These are phyloP conservation scores for Cucurbita ficifolia DNA, from an alignment of 306 rosid genomes.

Conservation along the genomic window DNA sequence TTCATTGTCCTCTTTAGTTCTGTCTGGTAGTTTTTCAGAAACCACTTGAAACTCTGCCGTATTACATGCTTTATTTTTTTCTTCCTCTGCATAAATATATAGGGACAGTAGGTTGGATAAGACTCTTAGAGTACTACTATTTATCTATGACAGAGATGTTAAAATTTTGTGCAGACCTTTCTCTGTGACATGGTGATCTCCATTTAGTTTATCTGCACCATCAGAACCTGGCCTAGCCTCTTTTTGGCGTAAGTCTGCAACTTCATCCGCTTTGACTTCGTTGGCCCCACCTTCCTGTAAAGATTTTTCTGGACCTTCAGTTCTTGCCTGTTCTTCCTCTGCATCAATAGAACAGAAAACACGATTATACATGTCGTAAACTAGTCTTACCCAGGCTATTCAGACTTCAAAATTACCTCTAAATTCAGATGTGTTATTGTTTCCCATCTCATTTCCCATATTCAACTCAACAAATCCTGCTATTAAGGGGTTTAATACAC, in stretches of 20 bases:
- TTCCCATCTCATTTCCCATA: constrained; percentile 91
- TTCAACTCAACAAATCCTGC: constrained; percentile 44
- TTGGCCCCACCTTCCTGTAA: constrained; percentile 8
- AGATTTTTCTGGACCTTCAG: constrained; percentile 18
- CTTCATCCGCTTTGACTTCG: constrained; percentile 15
- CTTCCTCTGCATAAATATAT: neutral
- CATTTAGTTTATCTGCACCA: neutral
- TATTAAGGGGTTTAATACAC: constrained; percentile 9
- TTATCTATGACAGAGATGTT: neutral
- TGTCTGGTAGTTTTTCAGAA: constrained; percentile 11
- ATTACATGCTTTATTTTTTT: neutral
- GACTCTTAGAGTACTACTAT: neutral
- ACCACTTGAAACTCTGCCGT: constrained; percentile 10
- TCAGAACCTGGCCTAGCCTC: constrained; percentile 7
- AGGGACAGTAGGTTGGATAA: neutral
- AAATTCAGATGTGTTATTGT: constrained; percentile 40
- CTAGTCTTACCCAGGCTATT: neutral
- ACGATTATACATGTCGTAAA: constrained; percentile 1
- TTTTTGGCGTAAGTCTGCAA: constrained; percentile 18
- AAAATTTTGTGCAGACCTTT: constrained; percentile 9
- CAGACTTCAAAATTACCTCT: constrained; percentile 34
- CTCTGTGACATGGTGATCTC: neutral
- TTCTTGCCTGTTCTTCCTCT: constrained; percentile 44
- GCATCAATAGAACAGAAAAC: constrained; percentile 5
- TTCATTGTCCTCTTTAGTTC: constrained; percentile 10